Evolutionary conservation across 768 basidiomycete species (phyloP), one percentile per base, ranked within the genome.

Genomic region (Lyophyllum decastes): DNA sequence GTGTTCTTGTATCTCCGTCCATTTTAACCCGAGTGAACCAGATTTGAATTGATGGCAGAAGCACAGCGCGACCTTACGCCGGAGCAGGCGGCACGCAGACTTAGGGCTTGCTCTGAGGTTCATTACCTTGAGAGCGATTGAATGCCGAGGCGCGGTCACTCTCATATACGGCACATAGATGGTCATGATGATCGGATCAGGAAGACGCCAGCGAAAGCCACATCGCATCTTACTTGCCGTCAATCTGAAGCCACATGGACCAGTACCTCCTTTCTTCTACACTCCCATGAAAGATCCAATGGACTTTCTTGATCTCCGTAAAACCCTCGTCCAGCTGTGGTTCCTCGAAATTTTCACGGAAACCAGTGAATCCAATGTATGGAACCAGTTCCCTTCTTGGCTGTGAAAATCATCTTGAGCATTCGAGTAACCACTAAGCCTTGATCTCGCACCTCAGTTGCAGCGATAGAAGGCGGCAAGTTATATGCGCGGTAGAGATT

Each of bases 1-100:
- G 2, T 9, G 57, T 54, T 38, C 14, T 25, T 24, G 34, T 27
- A 22, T 41, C 26, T 52, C 49, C 38, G 25, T 65, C 35, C 2
- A 16, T 19, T 2, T 25, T 58, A 4, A 55, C 24, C n/a, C 46
- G 12, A 50, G 21, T 52, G 2, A 22, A 45, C 4, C 62, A 94
- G 92, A 11, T 95, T 90, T 63, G 95, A 97, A 71, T 74, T 96
- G 51, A 91, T 95, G 87, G 90, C 86, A 0, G 95, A 96, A 68
- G 81, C 90, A 6, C 95, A 96, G 75, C 81, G 95, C 0, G 95
- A 96, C 70, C 77, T 96, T 12, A 94, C 94, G 0, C 82, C 94
- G 0, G 95, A 97, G 69, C 88, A 93, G 70, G 95, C 93, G 8
- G 94, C 95, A 0, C 65, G 73, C 60, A 77, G 82, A 14, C 72